A percentile compares a stretch with the other conserved stretches of the same genome.
phyloP scores from a whole-genome alignment of 2,329 filamentous ascomycete genomes.

The Fusarium globosum region DNA sequence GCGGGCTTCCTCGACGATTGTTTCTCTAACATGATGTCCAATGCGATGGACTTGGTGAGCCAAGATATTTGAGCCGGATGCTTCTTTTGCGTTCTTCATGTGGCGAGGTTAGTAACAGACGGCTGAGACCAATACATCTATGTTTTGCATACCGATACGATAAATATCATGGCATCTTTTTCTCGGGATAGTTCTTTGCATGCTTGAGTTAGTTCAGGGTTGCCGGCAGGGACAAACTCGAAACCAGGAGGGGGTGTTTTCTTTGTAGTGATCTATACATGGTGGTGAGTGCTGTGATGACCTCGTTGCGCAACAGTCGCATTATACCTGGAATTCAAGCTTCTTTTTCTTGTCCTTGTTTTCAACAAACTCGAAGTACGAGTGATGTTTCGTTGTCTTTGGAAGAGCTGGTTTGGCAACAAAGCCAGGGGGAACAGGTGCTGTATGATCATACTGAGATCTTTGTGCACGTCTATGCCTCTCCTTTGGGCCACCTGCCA shows the following conservation, averaged over 20 bases:
- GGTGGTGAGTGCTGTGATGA: slow-evolving; percentile 45
- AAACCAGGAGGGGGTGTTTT: slow-evolving; percentile 68
- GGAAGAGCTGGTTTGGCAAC: slow-evolving; percentile 54
- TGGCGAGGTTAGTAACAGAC: slow-evolving; percentile 18
- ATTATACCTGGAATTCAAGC: slow-evolving; percentile 68
- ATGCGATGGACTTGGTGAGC: slow-evolving; percentile 67
- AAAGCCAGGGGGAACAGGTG: slow-evolving; percentile 50
- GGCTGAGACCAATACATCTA: not conserved
- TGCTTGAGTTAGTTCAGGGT: slow-evolving; percentile 67
- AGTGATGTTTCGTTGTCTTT: slow-evolving; percentile 65
- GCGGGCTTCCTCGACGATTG: slow-evolving; percentile 68
- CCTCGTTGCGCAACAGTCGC: slow-evolving; percentile 28
- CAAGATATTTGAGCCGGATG: slow-evolving; percentile 51
- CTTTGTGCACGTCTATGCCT: slow-evolving; percentile 49
- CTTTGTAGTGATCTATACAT: slow-evolving; percentile 62
- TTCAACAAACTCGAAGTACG: slow-evolving; percentile 72
- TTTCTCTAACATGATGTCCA: slow-evolving; percentile 69
- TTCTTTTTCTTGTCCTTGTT: slow-evolving; percentile 73
- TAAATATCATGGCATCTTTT: slow-evolving; percentile 71
- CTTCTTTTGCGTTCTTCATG: slow-evolving; percentile 47
- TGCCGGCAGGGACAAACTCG: slow-evolving; percentile 71
- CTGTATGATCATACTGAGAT: slow-evolving; percentile 49
- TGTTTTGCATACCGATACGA: slow-evolving; percentile 67
- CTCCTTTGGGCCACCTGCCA: slow-evolving; percentile 50
- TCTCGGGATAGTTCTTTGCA: slow-evolving; percentile 75